These are phyloP conservation scores for Beauveria asiatica DNA, from an alignment of 2,329 filamentous ascomycete species.

Conservation along the genomic window DNA sequence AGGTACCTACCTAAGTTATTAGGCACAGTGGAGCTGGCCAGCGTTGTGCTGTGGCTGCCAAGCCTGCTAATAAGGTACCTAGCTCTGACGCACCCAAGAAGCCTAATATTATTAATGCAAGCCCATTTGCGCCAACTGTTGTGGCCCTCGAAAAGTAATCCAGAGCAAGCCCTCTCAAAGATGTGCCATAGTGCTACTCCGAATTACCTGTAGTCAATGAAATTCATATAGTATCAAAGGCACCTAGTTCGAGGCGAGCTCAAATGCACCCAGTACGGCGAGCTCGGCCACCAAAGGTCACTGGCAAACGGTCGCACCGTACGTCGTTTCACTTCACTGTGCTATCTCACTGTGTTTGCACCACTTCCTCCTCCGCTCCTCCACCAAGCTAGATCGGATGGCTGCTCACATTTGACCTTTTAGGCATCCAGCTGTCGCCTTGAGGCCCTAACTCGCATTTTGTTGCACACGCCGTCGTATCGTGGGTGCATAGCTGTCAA, in stretches of 20 bases:
- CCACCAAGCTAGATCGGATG: slow-evolving; percentile 5
- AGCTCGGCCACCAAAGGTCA: background rate
- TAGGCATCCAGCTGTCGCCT: background rate
- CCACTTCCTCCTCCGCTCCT: background rate
- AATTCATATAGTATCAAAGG: no score
- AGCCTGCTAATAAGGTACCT: no score
- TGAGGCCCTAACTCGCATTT: background rate
- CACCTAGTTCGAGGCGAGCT: no score
- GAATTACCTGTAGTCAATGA: no score
- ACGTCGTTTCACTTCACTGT: background rate
- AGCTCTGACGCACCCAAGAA: background rate
- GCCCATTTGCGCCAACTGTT: no score
- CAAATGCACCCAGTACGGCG: background rate
- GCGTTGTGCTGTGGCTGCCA: background rate
- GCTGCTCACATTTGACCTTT: background rate
- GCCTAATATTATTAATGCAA: no score
- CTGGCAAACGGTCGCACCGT: background rate
- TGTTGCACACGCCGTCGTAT: background rate
- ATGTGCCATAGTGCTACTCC: no score
- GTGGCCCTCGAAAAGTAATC: no score
- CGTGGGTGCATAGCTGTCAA: background rate
- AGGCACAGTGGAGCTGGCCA: background rate
- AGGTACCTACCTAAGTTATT: no score
- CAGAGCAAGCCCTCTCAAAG: no score
- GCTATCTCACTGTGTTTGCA: slow-evolving; percentile 2